phyloP scores from a whole-genome alignment of 345 rosid species.

The Cardamine chenopodiifolia region DNA sequence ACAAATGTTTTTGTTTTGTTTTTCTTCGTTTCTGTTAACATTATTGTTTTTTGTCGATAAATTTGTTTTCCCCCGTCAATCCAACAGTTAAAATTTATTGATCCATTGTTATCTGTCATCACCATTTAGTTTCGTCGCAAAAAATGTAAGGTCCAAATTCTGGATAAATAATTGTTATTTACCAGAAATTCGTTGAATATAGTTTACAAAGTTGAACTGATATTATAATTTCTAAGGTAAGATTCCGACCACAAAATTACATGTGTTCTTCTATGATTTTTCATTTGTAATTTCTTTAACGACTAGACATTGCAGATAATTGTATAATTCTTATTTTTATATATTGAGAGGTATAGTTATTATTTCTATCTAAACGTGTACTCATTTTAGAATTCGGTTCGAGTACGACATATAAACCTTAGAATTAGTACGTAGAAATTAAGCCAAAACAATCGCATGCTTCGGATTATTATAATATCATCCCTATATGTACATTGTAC shows the following conservation, averaged over 20 bases:
- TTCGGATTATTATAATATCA: background rate
- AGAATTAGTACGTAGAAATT: background rate
- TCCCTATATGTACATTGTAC: conserved; percentile 15
- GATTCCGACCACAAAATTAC: background rate
- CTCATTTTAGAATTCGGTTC: background rate
- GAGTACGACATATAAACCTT: conserved; percentile 5
- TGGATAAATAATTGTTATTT: background rate
- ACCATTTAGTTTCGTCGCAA: too few relatives aligned
- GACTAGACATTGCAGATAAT: background rate
- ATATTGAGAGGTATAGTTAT: background rate
- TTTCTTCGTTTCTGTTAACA: background rate
- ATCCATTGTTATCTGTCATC: too few relatives aligned
- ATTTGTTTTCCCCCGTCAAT: too few relatives aligned
- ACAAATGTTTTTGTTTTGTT: background rate
- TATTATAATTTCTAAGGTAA: background rate
- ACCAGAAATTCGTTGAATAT: background rate
- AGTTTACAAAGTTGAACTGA: background rate
- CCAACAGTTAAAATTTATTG: too few relatives aligned
- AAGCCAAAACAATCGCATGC: conserved; percentile 5
- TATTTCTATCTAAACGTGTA: too few relatives aligned
- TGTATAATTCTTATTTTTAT: background rate
- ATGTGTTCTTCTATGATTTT: background rate
- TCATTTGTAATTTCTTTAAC: background rate
- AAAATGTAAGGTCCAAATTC: background rate
- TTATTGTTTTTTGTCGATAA: background rate